Conservation (phyloP, 257 asterid species). For the Jaltomata sinuosa region DNA sequence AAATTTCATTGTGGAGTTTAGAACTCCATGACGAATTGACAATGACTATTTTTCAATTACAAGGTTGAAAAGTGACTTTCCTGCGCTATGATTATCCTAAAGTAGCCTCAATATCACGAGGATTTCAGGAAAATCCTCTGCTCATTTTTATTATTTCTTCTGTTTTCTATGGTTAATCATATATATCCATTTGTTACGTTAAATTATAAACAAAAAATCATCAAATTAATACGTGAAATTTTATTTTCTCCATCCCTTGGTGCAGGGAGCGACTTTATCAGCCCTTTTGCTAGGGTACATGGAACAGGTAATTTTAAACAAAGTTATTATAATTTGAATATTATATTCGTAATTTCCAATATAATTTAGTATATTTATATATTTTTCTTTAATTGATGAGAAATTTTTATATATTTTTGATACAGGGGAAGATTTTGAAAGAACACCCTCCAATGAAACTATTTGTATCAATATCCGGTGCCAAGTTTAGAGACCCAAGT, state of each 20-base stretch:
- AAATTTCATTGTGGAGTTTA: no score
- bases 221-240: not conserved
- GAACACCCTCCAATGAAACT: conserved; percentile 41
- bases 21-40: no score
- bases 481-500: conserved; percentile 44
- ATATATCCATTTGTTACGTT: not conserved
- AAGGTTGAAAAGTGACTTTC: no score
- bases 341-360: not conserved
- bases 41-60: no score
- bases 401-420: not conserved
- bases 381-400: no score
- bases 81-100: no score
- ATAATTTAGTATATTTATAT: not conserved
- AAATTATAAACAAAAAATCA: no score
- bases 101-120: no score
- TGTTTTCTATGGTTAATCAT: no score
- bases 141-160: no score
- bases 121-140: no score
- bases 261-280: conserved; percentile 49
- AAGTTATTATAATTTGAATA: no score
- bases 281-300: conserved; percentile 46
- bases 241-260: not conserved
- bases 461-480: conserved; percentile 51
- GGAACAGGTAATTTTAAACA: conserved; percentile 31
- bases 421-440: conserved; percentile 42